Conservation (phyloP, 2,329 filamentous ascomycete species). For the Penicillium decumbens region DNA sequence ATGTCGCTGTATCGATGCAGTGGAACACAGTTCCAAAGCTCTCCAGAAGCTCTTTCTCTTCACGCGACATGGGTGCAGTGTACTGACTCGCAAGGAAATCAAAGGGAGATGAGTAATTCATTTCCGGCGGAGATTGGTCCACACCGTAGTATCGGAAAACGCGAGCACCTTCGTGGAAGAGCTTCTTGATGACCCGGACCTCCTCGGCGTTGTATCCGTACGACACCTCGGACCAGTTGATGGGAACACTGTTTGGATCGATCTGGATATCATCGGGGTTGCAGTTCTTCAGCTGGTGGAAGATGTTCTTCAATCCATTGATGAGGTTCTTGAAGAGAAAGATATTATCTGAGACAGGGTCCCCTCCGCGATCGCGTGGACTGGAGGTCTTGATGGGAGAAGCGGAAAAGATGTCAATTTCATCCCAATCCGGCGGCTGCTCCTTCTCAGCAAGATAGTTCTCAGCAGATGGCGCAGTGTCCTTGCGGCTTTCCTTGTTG, state of each 20-base stretch:
- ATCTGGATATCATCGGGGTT: conserved; percentile 67
- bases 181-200: conserved; percentile 90
- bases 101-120: conserved; percentile 72
- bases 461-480: conserved; percentile 63
- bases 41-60: conserved; percentile 95
- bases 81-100: conserved; percentile 94
- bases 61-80: conserved; percentile 87
- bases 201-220: conserved; percentile 97
- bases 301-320: conserved; percentile 91
- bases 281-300: conserved; percentile 88
- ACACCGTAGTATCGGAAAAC: conserved; percentile 97
- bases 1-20: conserved; percentile 95
- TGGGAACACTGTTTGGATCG: conserved; percentile 71
- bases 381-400: conserved; percentile 95
- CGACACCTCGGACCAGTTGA: conserved; percentile 92
- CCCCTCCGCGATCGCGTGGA: conserved; percentile 77
- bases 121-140: conserved; percentile 69
- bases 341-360: conserved; percentile 94
- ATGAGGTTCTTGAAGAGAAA: conserved; percentile 96
- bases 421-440: conserved; percentile 85
- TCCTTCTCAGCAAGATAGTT: conserved; percentile 81
- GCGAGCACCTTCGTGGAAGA: conserved; percentile 92
- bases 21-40: conserved; percentile 98
- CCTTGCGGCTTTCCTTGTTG: conserved; percentile 69
- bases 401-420: conserved; percentile 94